Evolutionary conservation across 2,329 filamentous ascomycete genomes (phyloP), one percentile per base, ranked within the genome.

Genomic region (Ceratocystis albifundus): DNA sequence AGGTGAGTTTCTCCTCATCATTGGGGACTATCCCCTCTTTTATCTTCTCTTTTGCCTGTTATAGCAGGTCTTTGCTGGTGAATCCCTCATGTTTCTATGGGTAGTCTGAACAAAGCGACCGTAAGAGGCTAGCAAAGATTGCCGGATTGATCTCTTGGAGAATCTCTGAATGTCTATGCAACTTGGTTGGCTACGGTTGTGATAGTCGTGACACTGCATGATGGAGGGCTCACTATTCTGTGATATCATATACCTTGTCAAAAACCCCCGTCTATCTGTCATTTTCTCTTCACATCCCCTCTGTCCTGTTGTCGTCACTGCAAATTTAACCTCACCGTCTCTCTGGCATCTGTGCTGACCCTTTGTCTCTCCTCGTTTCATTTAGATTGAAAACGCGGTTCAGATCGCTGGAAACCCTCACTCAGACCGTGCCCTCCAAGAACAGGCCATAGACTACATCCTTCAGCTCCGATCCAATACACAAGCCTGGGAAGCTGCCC

Each of bases 331-430:
- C 4, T 15, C 36, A 15, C 36, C 12, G 3, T 41, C 36, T 41
- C 15, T 41, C 36, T 4, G 12, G 36, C 10, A 41, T 41, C 36
- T 41, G 10, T 41, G 36, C 36, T 41, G 36, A 41, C 36, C 36
- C 36, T 41, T 41, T 15, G 36, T 4, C 36, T 12, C 12, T 12
- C 36, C 36, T 41, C 10, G 36, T 41, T 15, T 59, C 20, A 36
- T 6, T 22, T 17, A 96, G 90, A 87, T 96, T 76, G 89, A 94
- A 79, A 93, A 90, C 79, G 94, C 94, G 77, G 94, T 97, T 79
- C 86, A 94, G 76, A 95, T 97, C 78, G 90, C 90, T 76, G 94
- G 87, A 80, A 87, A 93, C 77, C 89, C 90, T 68, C 78, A 82
- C 72, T 88, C 90, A 72, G 85, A 92, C 76, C 85, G 84, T 72